These are phyloP conservation scores for Penicillium parvum DNA, from an alignment of 495 filamentous ascomycete species.

Conservation along the genomic window DNA sequence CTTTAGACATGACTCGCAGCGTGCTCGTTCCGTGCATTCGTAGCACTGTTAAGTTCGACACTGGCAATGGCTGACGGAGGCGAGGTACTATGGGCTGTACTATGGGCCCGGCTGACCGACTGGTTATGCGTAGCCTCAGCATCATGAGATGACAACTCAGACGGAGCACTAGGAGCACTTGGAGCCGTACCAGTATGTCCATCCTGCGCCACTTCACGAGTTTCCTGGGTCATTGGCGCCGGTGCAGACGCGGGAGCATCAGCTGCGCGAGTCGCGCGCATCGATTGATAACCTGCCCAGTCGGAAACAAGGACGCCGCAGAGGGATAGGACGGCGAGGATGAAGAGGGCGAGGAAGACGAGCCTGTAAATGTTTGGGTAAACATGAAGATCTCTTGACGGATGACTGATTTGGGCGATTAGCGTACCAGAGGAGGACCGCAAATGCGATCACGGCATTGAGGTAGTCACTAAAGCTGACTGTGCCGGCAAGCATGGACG, in stretches of 20 bases:
- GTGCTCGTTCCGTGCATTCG: slow-evolving; percentile 4
- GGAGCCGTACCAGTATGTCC: slow-evolving; percentile 19
- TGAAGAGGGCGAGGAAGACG: slow-evolving; percentile 24
- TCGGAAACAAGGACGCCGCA: slow-evolving; percentile 24
- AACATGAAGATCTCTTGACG: no score
- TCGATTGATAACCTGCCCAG: slow-evolving; percentile 25
- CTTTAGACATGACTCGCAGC: slow-evolving; percentile 3
- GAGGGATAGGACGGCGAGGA: slow-evolving; percentile 26
- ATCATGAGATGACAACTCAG: slow-evolving; percentile 17
- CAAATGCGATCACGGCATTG: slow-evolving; percentile 29
- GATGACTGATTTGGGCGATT: no score
- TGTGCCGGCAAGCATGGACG: slow-evolving; percentile 5
- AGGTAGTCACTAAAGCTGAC: slow-evolving; percentile 13
- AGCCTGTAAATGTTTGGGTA: no score
- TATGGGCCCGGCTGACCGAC: slow-evolving; percentile 14
- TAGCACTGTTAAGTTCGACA: slow-evolving; percentile 10
- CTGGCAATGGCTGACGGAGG: slow-evolving; percentile 8
- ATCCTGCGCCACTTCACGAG: slow-evolving; percentile 1
- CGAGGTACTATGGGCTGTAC: slow-evolving; percentile 10
- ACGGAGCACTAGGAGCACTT: slow-evolving; percentile 2
- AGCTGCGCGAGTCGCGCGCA: slow-evolving; percentile 9
- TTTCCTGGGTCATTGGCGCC: no score
- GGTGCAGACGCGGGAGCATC: no score
- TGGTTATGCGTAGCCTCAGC: slow-evolving; percentile 22
- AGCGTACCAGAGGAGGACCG: slow-evolving; percentile 27